Evolutionary conservation across 768 basidiomycete genomes (phyloP).

Genomic region (Erythrobasidium yunnanense): DNA sequence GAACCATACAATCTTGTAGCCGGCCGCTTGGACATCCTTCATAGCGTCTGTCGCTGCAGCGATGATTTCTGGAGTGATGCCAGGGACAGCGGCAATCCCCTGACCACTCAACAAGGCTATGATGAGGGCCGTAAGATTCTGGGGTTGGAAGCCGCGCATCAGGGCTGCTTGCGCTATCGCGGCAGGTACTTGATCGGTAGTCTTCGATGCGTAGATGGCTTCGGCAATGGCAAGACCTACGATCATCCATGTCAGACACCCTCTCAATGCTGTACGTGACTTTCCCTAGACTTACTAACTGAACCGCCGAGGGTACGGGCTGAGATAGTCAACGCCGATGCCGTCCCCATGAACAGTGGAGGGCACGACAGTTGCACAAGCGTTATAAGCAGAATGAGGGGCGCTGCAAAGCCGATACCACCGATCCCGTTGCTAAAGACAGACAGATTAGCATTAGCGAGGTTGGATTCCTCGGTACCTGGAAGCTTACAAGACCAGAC

Average conservation of each 20-base stretch:
- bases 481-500: not conserved
- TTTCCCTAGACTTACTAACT: not conserved
- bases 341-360: not conserved
- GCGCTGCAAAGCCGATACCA: not conserved
- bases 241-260: not conserved
- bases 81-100: conserved; percentile 2
- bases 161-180: not conserved
- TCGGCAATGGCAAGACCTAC: not conserved
- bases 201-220: conserved; percentile 7
- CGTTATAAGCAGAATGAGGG: not conserved
- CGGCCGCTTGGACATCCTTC: conserved; percentile 1
- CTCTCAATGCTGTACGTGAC: not conserved
- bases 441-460: not conserved
- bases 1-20: conserved; percentile 23
- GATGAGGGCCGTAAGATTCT: not conserved
- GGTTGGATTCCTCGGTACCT: not conserved
- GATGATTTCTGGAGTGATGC: not conserved
- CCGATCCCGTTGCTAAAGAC: not conserved
- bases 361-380: not conserved
- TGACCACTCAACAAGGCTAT: not conserved
- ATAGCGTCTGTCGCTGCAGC: conserved; percentile 11
- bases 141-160: conserved; percentile 13
- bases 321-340: not conserved
- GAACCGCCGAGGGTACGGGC: not conserved
- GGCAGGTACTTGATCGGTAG: not conserved